Conservation (phyloP, 352 stramenopile genomes). For the Pythium periplocum region DNA sequence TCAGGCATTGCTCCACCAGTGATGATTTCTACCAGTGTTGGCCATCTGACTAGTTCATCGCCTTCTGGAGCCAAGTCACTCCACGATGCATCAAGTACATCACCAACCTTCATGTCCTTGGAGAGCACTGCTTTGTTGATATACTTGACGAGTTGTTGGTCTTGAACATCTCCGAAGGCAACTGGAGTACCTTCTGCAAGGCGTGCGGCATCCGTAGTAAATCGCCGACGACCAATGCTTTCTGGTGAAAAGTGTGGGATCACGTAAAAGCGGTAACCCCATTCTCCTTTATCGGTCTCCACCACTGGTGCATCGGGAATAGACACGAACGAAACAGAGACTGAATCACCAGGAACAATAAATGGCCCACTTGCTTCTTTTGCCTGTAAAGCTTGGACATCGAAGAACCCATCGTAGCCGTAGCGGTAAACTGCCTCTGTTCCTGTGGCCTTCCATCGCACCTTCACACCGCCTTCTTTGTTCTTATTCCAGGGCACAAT, state of each 20-base stretch:
- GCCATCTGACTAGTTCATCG: constrained; percentile 66
- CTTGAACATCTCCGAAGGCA: constrained; percentile 21
- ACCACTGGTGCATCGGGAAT: too few species aligned
- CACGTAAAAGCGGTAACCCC: constrained; percentile 72
- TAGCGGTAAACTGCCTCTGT: constrained; percentile 55
- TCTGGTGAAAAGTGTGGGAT: constrained; percentile 58
- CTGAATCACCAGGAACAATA: constrained; percentile 34
- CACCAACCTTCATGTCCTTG: constrained; percentile 39
- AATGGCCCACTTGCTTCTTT: constrained; percentile 24
- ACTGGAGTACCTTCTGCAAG: constrained; percentile 1
- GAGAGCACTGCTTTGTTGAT: constrained; percentile 53
- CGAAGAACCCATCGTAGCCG: constrained; percentile 47
- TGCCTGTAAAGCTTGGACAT: constrained; percentile 37
- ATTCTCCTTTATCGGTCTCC: constrained; percentile 8
- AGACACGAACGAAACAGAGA: constrained; percentile 19
- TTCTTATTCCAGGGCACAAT: constrained; percentile 44
- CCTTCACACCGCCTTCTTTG: constrained; percentile 47
- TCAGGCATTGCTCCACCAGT: too few species aligned
- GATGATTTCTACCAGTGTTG: constrained; percentile 49
- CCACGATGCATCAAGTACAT: constrained; percentile 52
- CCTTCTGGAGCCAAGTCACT: constrained; percentile 51
- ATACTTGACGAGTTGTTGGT: constrained; percentile 70
- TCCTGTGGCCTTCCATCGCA: constrained; percentile 40
- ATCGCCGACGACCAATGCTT: constrained; percentile 45
- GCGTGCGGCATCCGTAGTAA: constrained; percentile 22